A percentile compares a stretch with the other conserved stretches of the same genome.
Conservation (phyloP, 2,329 filamentous ascomycete species). For the Fusarium sp. region DNA sequence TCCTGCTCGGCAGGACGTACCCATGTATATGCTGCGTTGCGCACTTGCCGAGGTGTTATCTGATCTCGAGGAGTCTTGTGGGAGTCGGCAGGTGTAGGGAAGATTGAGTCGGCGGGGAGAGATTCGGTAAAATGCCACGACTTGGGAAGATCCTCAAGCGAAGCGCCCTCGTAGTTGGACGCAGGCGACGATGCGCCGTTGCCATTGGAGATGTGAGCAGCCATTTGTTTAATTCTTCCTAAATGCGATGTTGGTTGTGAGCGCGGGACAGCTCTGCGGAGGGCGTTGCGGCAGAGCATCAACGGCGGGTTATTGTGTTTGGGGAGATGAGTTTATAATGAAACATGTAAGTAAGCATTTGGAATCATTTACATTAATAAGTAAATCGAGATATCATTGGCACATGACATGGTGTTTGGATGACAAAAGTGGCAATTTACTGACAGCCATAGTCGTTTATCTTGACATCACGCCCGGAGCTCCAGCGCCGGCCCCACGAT, state of each 20-base stretch:
- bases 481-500: constrained; percentile 31
- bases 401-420: constrained; percentile 20
- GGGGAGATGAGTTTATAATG: constrained; percentile 11
- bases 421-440: constrained; percentile 43
- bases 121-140: constrained; percentile 74
- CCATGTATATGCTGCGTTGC: constrained; percentile 88
- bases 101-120: constrained; percentile 81
- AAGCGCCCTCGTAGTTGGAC: constrained; percentile 49
- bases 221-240: constrained; percentile 50
- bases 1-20: constrained; percentile 82
- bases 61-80: constrained; percentile 83
- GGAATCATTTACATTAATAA: constrained; percentile 18
- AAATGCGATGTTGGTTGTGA: constrained; percentile 40
- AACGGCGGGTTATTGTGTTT: constrained; percentile 38
- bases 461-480: constrained; percentile 45
- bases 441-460: constrained; percentile 27
- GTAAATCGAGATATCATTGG: not conserved
- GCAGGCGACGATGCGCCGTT: constrained; percentile 43
- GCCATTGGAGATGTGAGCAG: constrained; percentile 52
- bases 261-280: constrained; percentile 51
- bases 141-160: constrained; percentile 71
- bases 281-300: constrained; percentile 54
- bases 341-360: constrained; percentile 26
- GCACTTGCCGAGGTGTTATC: constrained; percentile 85
- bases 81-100: constrained; percentile 83